Evolutionary conservation across 192 early-diverging fungal genomes (phyloP).

Genomic region (Jimgerdemannia flammicorona): DNA sequence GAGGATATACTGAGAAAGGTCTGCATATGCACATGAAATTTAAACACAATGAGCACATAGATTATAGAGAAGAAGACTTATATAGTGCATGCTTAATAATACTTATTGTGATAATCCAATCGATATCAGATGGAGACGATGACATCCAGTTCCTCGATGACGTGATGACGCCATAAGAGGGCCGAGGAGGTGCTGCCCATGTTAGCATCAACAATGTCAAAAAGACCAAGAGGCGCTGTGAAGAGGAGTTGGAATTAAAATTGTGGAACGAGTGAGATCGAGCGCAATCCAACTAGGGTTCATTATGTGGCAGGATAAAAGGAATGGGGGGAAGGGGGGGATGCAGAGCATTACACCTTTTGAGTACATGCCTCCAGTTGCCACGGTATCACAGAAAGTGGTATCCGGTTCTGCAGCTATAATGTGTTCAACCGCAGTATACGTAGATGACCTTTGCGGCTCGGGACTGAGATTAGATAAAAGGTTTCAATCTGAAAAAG

Average conservation of each 20-base stretch:
- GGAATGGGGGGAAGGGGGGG: not conserved
- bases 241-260: too few relatives aligned
- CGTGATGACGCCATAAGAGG: slow-evolving; percentile 27
- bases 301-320: not conserved
- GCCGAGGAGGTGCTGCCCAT: too few relatives aligned
- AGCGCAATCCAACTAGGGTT: not conserved
- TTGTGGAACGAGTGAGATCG: too few relatives aligned
- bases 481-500: not conserved
- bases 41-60: too few relatives aligned
- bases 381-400: slow-evolving; percentile 65
- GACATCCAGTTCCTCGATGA: too few relatives aligned
- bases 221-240: too few relatives aligned
- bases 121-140: too few relatives aligned
- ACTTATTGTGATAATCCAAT: too few relatives aligned
- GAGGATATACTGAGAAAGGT: too few relatives aligned
- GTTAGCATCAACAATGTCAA: slow-evolving; percentile 61
- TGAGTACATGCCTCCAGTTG: slow-evolving; percentile 70
- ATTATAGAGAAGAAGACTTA: too few relatives aligned
- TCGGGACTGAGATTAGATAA: not conserved
- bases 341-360: slow-evolving; percentile 15
- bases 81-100: too few relatives aligned
- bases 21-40: too few relatives aligned
- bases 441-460: slow-evolving; percentile 15
- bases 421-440: slow-evolving; percentile 30
- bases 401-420: slow-evolving; percentile 56